Base-by-base conservation (phyloP, 768 basidiomycete species). In the Psilocybe subaeruginosa region DNA sequence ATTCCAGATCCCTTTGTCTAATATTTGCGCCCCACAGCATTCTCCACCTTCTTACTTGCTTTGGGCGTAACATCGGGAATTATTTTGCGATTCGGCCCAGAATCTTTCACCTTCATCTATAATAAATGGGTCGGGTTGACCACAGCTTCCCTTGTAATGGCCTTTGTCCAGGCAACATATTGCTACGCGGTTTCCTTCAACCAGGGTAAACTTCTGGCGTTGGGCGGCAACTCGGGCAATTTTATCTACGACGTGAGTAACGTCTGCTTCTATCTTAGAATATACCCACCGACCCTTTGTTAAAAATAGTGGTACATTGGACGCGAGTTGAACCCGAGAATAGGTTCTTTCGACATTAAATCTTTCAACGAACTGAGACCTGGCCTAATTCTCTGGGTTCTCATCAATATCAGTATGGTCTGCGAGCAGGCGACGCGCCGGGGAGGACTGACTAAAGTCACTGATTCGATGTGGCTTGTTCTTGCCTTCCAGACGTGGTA, bases 391-490 rank as follows among this genome's bases (percentile, higher is more conserved):
- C 85, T 95, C 16, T 99, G 97, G 97, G 79, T 87, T 29, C 82
- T 99, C 58, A 80, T 96, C 74, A 88, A 98, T 75, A 87, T 98
- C 63, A 89, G 90, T 72, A 91, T 95, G 87, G 84, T 88, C 1
- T 97, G 96, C 73, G 90, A 90, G 70, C 97, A 99, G 73, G 93
- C 92, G 9, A 83, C 83, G 56, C 91, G 91, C 58, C 84, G 88
- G 31, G 93, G 90, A n/a, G 88, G 83, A 31, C 72, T 89, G 66
- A 65, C 69, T 27, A 77, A 82, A 14, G 78, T 91, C 64, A 95
- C 95, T 1, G 96, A 97, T 76, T 93, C 93, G 27, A 92, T 99
- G 92, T 88, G 89, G 82, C 83, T 99, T 19, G 91, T 96, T 16
- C 76, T 93, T 30, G 78, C 84, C 14, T 97, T 96, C 82, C 95